phyloP scores from a whole-genome alignment of 805 yeast genomes.

The Lipomyces kockii region DNA sequence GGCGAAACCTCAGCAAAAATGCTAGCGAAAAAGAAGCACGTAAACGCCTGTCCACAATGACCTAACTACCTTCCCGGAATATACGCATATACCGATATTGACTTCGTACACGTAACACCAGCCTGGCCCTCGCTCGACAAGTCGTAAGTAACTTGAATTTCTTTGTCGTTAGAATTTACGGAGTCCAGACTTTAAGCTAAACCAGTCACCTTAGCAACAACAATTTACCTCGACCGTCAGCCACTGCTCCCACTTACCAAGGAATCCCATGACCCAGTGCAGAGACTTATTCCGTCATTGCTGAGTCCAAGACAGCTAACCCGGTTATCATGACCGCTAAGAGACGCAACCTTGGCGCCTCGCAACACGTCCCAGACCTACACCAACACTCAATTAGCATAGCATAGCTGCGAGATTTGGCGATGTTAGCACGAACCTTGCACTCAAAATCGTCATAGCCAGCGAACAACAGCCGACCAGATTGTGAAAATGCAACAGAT shows the following conservation, averaged over 20 bases:
- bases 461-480: slow-evolving; percentile 75
- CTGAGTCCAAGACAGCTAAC: slow-evolving; percentile 67
- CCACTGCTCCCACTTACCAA: slow-evolving; percentile 46
- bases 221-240: background rate
- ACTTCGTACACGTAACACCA: background rate
- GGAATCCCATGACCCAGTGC: slow-evolving; percentile 82
- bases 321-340: slow-evolving; percentile 68
- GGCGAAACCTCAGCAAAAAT: background rate
- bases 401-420: background rate
- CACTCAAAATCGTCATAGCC: slow-evolving; percentile 79
- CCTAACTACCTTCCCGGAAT: background rate
- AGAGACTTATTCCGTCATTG: slow-evolving; percentile 75
- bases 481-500: slow-evolving; percentile 70
- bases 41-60: background rate
- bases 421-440: slow-evolving; percentile 17
- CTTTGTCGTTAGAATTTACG: background rate
- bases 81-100: background rate
- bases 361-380: slow-evolving; percentile 77
- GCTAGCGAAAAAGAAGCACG: background rate
- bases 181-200: slow-evolving; percentile 24
- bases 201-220: background rate
- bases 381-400: background rate
- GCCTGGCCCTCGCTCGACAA: background rate
- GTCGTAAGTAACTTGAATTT: background rate
- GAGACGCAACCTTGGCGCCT: slow-evolving; percentile 64